A percentile compares a stretch with the other conserved stretches of the same genome.
These are phyloP conservation scores for Leccinellum luteum DNA, from an alignment of 768 basidiomycete species.

Conservation along the genomic window DNA sequence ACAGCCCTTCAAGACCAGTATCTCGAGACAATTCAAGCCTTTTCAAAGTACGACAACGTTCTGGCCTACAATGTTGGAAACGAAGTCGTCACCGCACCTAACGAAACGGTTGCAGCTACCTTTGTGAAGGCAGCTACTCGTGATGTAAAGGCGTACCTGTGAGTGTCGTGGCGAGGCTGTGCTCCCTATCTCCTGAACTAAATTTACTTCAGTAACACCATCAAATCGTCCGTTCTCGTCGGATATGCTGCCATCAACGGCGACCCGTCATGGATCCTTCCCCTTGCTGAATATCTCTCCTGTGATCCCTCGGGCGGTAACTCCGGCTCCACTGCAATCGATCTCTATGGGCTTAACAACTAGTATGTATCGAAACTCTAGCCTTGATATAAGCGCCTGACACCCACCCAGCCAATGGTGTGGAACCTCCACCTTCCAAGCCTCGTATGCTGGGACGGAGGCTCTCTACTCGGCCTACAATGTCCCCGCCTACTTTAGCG, in stretches of 20 bases:
- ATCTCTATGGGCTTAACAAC: slow-evolving; percentile 85
- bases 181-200: background rate
- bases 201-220: slow-evolving; percentile 48
- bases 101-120: slow-evolving; percentile 61
- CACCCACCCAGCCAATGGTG: slow-evolving; percentile 69
- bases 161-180: slow-evolving; percentile 25
- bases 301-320: slow-evolving; percentile 61
- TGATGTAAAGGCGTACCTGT: slow-evolving; percentile 85
- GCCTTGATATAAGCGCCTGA: background rate
- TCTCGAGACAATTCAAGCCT: slow-evolving; percentile 70
- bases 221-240: slow-evolving; percentile 62
- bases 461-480: slow-evolving; percentile 61
- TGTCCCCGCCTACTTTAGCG: slow-evolving; percentile 86
- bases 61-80: slow-evolving; percentile 90
- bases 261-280: slow-evolving; percentile 53
- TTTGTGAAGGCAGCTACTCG: slow-evolving; percentile 92
- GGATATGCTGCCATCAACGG: slow-evolving; percentile 89
- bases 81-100: slow-evolving; percentile 59
- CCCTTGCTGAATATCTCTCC: slow-evolving; percentile 74
- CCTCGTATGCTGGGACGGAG: slow-evolving; percentile 55
- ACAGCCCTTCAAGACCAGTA: slow-evolving; percentile 80
- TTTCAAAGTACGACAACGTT: slow-evolving; percentile 86
- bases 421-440: slow-evolving; percentile 58
- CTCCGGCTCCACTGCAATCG: slow-evolving; percentile 63
- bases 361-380: slow-evolving; percentile 51